Conservation (phyloP, 2,329 filamentous ascomycete species). For the Gnomoniopsis sp. region DNA sequence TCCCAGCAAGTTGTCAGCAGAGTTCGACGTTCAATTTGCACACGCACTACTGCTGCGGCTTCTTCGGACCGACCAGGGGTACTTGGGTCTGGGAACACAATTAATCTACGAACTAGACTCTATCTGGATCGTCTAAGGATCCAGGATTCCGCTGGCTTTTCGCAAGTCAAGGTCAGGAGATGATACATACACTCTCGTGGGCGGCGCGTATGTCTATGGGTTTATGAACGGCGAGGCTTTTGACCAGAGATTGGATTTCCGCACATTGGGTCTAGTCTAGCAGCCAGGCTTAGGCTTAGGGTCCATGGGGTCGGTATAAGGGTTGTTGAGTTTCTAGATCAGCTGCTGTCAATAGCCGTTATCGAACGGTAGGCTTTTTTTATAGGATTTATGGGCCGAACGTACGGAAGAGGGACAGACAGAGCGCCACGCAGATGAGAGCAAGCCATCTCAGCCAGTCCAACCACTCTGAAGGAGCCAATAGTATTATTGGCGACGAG, state of each 20-base stretch:
- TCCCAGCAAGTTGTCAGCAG: neutral
- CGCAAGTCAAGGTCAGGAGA: neutral
- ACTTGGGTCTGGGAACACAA: neutral
- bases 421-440: too few species aligned
- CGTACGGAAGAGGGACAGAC: too few species aligned
- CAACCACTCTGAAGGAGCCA: too few species aligned
- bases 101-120: neutral
- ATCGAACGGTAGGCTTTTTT: too few species aligned
- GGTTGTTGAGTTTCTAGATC: too few species aligned
- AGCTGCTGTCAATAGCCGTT: too few species aligned
- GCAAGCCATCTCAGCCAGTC: too few species aligned
- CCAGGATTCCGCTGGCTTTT: neutral
- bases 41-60: neutral
- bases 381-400: too few species aligned
- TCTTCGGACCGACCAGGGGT: neutral
- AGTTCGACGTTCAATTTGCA: neutral
- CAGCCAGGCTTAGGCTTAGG: too few species aligned
- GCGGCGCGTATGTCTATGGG: constrained; percentile 1
- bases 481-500: too few species aligned
- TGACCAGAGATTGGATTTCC: neutral
- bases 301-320: too few species aligned
- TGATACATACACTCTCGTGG: neutral
- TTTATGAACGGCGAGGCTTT: neutral
- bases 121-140: neutral
- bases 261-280: too few species aligned